Evolutionary conservation across 208 protist species (phyloP).

Genomic region (Sergeia podlipaevii): DNA sequence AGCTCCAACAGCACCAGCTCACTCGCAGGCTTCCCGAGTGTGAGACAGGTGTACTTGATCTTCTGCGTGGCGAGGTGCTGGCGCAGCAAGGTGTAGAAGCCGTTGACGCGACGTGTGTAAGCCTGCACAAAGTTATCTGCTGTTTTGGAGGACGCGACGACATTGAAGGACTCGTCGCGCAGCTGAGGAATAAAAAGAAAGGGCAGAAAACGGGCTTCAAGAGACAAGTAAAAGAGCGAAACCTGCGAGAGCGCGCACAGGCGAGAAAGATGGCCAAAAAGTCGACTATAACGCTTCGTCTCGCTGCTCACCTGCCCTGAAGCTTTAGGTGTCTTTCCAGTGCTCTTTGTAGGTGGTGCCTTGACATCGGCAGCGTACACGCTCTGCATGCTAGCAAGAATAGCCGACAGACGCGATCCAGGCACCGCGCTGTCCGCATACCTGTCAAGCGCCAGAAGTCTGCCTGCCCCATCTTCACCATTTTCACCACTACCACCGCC

Average conservation of each 20-base stretch:
- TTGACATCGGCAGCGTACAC: background rate
- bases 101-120: conserved; percentile 65
- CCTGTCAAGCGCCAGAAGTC: no score
- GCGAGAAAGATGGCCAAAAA: conserved; percentile 50
- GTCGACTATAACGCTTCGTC: conserved; percentile 12
- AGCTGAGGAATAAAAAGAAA: conserved; percentile 87
- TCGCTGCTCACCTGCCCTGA: background rate
- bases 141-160: conserved; percentile 48
- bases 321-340: background rate
- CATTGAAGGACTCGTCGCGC: conserved; percentile 79
- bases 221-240: conserved; percentile 74
- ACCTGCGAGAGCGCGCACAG: conserved; percentile 76
- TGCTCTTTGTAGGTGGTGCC: background rate
- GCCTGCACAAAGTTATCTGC: conserved; percentile 85
- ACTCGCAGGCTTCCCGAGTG: conserved; percentile 62
- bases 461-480: no score
- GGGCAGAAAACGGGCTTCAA: conserved; percentile 73
- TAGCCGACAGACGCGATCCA: no score
- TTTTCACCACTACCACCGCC: no score
- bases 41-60: conserved; percentile 71
- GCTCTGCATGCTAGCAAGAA: no score
- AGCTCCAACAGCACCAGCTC: conserved; percentile 76
- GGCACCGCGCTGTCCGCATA: no score
- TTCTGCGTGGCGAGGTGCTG: conserved; percentile 54
- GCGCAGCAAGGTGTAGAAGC: conserved; percentile 65